phyloP scores from a whole-genome alignment of 371 early-diverging fungal species.

The Mucor sp. region DNA sequence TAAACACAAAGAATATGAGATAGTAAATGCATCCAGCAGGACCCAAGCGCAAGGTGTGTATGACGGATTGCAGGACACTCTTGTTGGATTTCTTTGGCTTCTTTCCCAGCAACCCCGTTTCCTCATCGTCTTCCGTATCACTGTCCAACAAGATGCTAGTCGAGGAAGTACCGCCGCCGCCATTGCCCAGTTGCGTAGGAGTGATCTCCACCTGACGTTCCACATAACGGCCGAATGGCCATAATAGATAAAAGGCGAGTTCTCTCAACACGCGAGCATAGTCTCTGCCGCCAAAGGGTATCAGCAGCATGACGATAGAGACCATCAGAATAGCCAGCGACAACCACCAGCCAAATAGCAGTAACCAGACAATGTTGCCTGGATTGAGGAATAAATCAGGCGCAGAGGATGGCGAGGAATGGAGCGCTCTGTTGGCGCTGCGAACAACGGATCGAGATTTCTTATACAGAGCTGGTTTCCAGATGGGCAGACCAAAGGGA shows the following conservation, averaged over 20 bases:
- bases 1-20: constrained; percentile 36
- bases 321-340: constrained; percentile 59
- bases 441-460: constrained; percentile 87
- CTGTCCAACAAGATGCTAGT: neutral
- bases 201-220: constrained; percentile 51
- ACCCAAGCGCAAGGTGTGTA: constrained; percentile 34
- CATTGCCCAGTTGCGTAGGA: constrained; percentile 8
- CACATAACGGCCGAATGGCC: constrained; percentile 95
- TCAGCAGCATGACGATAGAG: constrained; percentile 49
- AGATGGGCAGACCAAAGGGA: constrained; percentile 94
- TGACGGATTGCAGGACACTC: neutral
- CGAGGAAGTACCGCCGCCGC: constrained; percentile 1
- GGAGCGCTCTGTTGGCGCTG: constrained; percentile 79
- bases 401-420: constrained; percentile 68
- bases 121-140: constrained; percentile 26
- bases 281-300: constrained; percentile 53
- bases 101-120: constrained; percentile 24
- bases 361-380: constrained; percentile 87
- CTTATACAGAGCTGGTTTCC: constrained; percentile 97
- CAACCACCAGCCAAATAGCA: constrained; percentile 92
- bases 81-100: constrained; percentile 1
- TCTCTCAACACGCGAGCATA: constrained; percentile 66
- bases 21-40: constrained; percentile 55
- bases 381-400: constrained; percentile 66
- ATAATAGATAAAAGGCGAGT: constrained; percentile 77